Conservation (phyloP, 1,284 basidiomycete species). For the Fomitopsis schrenkii region DNA sequence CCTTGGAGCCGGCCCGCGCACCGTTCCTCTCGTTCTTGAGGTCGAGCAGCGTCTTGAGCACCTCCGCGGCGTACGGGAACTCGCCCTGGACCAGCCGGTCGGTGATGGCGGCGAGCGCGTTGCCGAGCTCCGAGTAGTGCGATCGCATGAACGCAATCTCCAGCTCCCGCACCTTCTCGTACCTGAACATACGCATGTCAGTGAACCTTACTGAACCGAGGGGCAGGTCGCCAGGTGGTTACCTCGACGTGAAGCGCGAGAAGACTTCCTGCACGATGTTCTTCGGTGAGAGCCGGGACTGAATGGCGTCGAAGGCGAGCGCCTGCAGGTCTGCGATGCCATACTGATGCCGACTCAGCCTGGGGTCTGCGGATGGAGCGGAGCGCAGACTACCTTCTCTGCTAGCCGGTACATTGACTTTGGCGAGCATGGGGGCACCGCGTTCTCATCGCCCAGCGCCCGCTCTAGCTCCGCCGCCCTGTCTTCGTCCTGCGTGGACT, state of each 20-base stretch:
- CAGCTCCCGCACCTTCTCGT: slow-evolving; percentile 14
- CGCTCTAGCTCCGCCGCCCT: slow-evolving; percentile 7
- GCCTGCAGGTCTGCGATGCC: slow-evolving; percentile 12
- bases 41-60: slow-evolving; percentile 15
- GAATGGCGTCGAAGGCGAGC: slow-evolving; percentile 12
- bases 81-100: slow-evolving; percentile 12
- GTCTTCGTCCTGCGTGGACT: slow-evolving; percentile 8
- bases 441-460: background rate
- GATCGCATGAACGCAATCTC: slow-evolving; percentile 14
- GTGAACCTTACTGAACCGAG: background rate
- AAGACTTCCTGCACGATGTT: slow-evolving; percentile 20
- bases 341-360: slow-evolving; percentile 3
- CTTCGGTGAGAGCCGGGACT: slow-evolving; percentile 5
- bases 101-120: slow-evolving; percentile 4
- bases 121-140: slow-evolving; percentile 9
- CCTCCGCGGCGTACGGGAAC: slow-evolving; percentile 11
- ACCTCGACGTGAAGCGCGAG: slow-evolving; percentile 17
- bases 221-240: slow-evolving; percentile 2
- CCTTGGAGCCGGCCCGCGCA: background rate
- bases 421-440: slow-evolving; percentile 20
- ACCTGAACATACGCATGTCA: slow-evolving; percentile 4
- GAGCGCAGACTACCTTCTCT: slow-evolving; percentile 12
- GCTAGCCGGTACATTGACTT: slow-evolving; percentile 25
- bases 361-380: background rate
- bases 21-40: slow-evolving; percentile 1